Evolutionary conservation across 805 yeast species (phyloP), one percentile per base, ranked within the genome.

Genomic region (Schizosaccharomyces cryophilus): DNA sequence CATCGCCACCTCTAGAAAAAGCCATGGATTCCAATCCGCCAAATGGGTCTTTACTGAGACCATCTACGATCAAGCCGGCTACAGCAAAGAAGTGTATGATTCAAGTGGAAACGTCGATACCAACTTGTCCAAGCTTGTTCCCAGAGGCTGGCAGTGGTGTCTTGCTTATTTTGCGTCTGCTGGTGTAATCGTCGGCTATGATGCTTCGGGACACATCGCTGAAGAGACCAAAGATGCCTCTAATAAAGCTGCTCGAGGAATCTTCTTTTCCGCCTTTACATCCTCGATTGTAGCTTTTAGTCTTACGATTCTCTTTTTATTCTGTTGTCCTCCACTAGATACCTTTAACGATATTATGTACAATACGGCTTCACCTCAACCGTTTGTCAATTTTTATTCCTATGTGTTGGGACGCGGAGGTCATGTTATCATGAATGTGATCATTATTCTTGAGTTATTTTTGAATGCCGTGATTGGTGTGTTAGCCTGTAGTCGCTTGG

Each of bases 151-250:
- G 66, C 62, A 63, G 3, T 66, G 67, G 67, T 61, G 63, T 62
- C 62, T 65, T 31, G 55, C 62, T 42, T 63, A 63, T 58, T 65
- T 64, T 42, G 64, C 66, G 21, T 62, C 66, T 47, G 64, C 63
- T 7, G 66, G 67, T 5, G 62, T 65, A 4, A 61, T 63, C 30
- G 60, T 65, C 31, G 67, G 67, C 1, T 63, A 64, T 42, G 67
- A 66, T 55, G 66, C 67, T 47, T 58, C 64, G 48, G 67, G 66
- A n/a, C 67, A 66, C 60, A 64, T 66, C 35, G 66, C 67, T 24
- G 67, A 66, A 42, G 67, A 66, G 60, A 65, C 66, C 17, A 65
- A 63, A 58, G 61, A 63, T 54, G 66, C 67, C 15, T 54, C 62
- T 26, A 31, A 58, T 9, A 62, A 63, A 24, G 66, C 67, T 17